Conservation (phyloP, 2,329 filamentous ascomycete species). For the Colletotrichum sp. region DNA sequence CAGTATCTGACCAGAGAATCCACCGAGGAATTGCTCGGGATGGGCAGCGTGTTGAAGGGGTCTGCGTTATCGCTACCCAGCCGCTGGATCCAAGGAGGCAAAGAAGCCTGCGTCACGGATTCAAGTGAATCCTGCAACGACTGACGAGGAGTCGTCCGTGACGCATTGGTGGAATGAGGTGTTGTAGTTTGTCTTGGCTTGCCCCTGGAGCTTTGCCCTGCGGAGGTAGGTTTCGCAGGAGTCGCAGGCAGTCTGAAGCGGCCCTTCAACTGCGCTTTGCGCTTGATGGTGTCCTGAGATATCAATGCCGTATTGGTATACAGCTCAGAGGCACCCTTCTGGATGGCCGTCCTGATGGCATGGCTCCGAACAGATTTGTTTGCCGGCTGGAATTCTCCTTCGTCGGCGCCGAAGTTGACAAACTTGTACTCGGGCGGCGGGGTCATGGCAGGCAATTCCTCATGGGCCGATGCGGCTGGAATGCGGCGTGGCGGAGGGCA, state of each 20-base stretch:
- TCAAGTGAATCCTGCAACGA: not conserved
- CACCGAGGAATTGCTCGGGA: conserved; percentile 6
- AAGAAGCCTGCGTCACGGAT: not conserved
- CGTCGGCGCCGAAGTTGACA: not conserved
- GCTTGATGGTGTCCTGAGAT: not conserved
- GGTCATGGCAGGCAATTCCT: not conserved
- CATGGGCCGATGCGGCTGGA: not conserved
- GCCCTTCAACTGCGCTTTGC: conserved; percentile 9
- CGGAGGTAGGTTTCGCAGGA: not conserved
- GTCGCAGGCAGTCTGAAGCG: conserved; percentile 16
- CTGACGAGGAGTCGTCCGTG: not conserved
- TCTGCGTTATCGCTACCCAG: conserved; percentile 9
- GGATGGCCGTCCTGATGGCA: conserved; percentile 21
- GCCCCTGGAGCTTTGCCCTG: not conserved
- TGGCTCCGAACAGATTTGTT: conserved; percentile 17
- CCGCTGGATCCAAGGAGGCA: conserved; percentile 7
- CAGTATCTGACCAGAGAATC: conserved; percentile 22
- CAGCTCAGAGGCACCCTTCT: not conserved
- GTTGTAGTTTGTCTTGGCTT: not conserved
- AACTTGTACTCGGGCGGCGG: conserved; percentile 19
- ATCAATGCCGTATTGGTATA: not conserved
- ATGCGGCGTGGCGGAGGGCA: not conserved
- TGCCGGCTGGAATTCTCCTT: conserved; percentile 2
- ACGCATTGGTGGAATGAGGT: not conserved
- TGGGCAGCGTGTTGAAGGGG: conserved; percentile 22